Percentiles rank a stretch among this genome's conserved stretches.
These are phyloP conservation scores for Colletotrichum chlorophyti DNA, from an alignment of 2,329 filamentous ascomycete species.

Conservation along the genomic window DNA sequence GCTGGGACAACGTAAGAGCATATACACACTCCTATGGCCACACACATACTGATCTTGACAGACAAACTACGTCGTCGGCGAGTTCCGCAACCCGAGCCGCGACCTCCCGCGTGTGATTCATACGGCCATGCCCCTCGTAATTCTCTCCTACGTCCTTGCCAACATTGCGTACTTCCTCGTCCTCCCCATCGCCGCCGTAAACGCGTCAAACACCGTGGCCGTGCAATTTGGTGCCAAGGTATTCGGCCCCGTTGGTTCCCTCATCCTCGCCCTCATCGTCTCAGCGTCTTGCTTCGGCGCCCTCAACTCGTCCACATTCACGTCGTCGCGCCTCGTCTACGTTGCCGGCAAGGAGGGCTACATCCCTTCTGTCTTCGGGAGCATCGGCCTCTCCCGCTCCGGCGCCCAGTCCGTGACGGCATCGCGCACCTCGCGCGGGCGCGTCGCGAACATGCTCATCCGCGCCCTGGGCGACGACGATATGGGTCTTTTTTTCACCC, in stretches of 20 bases:
- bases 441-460: conserved; percentile 64
- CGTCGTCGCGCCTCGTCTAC: conserved; percentile 89
- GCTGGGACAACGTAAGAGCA: conserved; percentile 92
- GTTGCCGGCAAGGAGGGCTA: conserved; percentile 95
- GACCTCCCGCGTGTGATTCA: conserved; percentile 96
- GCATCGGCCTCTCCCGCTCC: conserved; percentile 72
- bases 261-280: conserved; percentile 88
- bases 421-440: conserved; percentile 58
- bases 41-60: conserved; percentile 41
- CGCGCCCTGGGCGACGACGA: conserved; percentile 77
- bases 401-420: conserved; percentile 46
- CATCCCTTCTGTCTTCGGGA: conserved; percentile 82
- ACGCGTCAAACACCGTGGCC: conserved; percentile 91
- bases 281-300: conserved; percentile 93
- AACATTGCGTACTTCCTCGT: conserved; percentile 96
- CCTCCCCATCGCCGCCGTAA: conserved; percentile 79
- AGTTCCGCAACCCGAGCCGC: conserved; percentile 89
- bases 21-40: not conserved
- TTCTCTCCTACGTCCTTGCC: conserved; percentile 86
- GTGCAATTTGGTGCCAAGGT: conserved; percentile 92
- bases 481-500: conserved; percentile 86
- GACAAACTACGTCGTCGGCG: conserved; percentile 97
- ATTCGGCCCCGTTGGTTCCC: conserved; percentile 82
- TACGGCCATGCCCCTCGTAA: conserved; percentile 94
- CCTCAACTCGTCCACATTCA: conserved; percentile 93